A percentile compares a stretch with the other conserved stretches of the same genome.
These are phyloP conservation scores for Solanum dulcamara DNA, from an alignment of 257 asterid genomes.

Conservation along the genomic window DNA sequence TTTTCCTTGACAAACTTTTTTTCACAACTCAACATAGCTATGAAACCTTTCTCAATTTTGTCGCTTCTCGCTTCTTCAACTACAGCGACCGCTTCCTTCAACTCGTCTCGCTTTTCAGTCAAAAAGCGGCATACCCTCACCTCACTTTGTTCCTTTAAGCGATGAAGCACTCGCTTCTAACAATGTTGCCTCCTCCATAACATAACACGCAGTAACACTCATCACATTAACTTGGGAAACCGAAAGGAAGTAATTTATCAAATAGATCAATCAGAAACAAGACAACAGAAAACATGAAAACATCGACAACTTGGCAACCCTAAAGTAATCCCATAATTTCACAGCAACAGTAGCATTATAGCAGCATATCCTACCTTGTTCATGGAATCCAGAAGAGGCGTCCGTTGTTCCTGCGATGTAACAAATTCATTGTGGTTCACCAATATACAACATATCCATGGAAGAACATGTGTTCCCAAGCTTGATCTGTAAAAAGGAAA, in stretches of 20 bases:
- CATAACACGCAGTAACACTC: neutral
- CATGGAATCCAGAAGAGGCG: slow-evolving; percentile 52
- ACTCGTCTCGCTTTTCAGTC: too few species aligned
- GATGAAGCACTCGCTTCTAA: neutral
- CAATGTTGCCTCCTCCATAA: neutral
- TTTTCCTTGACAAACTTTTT: neutral
- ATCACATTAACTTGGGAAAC: neutral
- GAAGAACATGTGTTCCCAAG: slow-evolving; percentile 48
- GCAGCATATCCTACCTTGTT: slow-evolving; percentile 47
- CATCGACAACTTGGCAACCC: neutral
- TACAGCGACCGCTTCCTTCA: too few species aligned
- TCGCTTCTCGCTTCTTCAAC: too few species aligned
- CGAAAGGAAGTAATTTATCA: neutral
- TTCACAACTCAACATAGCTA: neutral
- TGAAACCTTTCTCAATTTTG: neutral
- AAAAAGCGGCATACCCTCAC: too few species aligned
- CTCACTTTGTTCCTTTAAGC: neutral
- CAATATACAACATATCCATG: slow-evolving; percentile 72
- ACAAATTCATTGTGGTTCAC: slow-evolving; percentile 49
- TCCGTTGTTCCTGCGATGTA: slow-evolving; percentile 45
- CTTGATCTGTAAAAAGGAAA: slow-evolving; percentile 35
- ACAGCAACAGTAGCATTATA: neutral
- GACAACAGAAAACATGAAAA: neutral
- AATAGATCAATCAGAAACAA: neutral
- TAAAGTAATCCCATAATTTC: neutral